phyloP scores from a whole-genome alignment of 257 asterid genomes.

The Scutellaria baicalensis region DNA sequence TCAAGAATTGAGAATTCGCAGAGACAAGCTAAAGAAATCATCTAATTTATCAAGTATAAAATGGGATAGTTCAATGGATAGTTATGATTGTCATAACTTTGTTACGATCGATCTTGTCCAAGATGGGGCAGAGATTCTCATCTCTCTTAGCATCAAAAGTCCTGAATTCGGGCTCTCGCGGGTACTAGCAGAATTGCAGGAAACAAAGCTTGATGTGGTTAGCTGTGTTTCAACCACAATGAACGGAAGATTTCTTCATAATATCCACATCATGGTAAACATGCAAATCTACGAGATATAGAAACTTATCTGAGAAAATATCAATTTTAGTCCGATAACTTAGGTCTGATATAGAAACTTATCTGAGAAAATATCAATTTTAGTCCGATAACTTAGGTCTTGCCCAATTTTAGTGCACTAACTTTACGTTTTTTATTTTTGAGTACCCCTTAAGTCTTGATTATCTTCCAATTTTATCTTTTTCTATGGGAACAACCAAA shows the following conservation, averaged over 20 bases:
- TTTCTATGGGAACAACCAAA: too few relatives aligned
- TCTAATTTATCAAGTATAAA: background rate
- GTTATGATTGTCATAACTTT: background rate
- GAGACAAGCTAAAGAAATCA: slow-evolving; percentile 21
- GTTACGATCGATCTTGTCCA: slow-evolving; percentile 22
- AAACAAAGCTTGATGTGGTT: slow-evolving; percentile 28
- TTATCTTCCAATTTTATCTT: too few relatives aligned
- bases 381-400: too few relatives aligned
- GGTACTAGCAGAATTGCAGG: slow-evolving; percentile 22
- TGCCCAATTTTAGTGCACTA: too few relatives aligned
- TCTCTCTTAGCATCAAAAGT: slow-evolving; percentile 8
- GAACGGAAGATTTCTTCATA: slow-evolving; percentile 25
- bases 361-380: too few relatives aligned
- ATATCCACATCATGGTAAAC: slow-evolving; percentile 45
- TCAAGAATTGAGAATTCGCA: slow-evolving; percentile 15
- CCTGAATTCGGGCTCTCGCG: slow-evolving; percentile 28
- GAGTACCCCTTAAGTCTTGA: too few relatives aligned
- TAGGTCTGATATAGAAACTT: too few relatives aligned
- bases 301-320: too few relatives aligned
- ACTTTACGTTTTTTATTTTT: too few relatives aligned
- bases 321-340: too few relatives aligned
- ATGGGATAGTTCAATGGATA: background rate
- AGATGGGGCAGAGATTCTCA: slow-evolving; percentile 40
- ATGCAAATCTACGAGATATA: background rate
- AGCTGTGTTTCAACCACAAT: slow-evolving; percentile 37